phyloP scores from a whole-genome alignment of 768 basidiomycete species.

The Leccinum truebloodii region DNA sequence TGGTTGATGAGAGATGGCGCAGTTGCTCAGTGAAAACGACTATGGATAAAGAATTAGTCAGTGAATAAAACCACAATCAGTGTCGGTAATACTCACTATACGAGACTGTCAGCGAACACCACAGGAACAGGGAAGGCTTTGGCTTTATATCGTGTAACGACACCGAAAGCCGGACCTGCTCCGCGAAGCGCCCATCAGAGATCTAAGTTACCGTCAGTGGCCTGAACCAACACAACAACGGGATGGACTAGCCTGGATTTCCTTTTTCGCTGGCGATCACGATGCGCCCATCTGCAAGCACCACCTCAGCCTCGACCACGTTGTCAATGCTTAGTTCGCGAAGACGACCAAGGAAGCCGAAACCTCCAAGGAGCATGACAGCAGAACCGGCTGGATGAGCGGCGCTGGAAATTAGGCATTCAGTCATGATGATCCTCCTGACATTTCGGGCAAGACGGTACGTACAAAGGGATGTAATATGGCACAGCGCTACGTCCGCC shows the following conservation, averaged over 20 bases:
- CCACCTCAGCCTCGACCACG: conserved; percentile 89
- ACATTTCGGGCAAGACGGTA: conserved; percentile 15
- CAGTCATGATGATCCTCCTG: background rate
- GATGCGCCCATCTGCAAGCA: conserved; percentile 87
- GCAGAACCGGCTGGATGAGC: conserved; percentile 81
- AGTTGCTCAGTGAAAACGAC: conserved; percentile 85
- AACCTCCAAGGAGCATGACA: conserved; percentile 83
- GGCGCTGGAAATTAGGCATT: conserved; percentile 45
- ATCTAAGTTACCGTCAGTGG: conserved; percentile 45
- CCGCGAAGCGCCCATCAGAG: conserved; percentile 89
- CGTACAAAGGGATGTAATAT: conserved; percentile 80
- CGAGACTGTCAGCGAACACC: conserved; percentile 89
- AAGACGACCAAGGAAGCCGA: conserved; percentile 83
- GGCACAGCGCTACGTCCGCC: conserved; percentile 60
- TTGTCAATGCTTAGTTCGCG: conserved; percentile 89
- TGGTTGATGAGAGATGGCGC: conserved; percentile 88
- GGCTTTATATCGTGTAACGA: conserved; percentile 88
- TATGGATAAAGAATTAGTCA: conserved; percentile 31
- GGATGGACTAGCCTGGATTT: conserved; percentile 53
- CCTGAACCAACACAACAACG: background rate
- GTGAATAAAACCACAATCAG: conserved; percentile 3
- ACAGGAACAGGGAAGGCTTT: conserved; percentile 88
- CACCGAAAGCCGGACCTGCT: conserved; percentile 79
- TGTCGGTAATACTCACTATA: conserved; percentile 66
- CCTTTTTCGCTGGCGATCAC: conserved; percentile 73